Conservation (phyloP, 352 stramenopile species). For the Pythium myriotylum region DNA sequence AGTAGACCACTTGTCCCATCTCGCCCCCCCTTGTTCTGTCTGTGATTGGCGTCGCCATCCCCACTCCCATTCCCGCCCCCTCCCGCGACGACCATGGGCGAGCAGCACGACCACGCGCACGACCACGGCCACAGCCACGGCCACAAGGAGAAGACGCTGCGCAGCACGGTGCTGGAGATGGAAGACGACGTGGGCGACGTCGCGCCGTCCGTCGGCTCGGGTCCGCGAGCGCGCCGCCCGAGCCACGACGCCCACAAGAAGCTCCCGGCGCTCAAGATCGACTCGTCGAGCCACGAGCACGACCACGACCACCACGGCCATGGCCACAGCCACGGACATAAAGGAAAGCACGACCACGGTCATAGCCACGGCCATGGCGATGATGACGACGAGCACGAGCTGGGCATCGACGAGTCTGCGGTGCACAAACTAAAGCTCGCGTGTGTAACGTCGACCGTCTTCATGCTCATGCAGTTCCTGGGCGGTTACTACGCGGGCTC, state of each 20-base stretch:
- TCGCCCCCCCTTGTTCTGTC: not conserved
- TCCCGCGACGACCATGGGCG: slow-evolving; percentile 9
- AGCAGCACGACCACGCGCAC: slow-evolving; percentile 13
- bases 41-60: not conserved
- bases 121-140: slow-evolving; percentile 3
- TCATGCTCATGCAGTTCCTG: slow-evolving; percentile 96
- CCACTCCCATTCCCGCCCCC: slow-evolving; percentile 7
- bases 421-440: slow-evolving; percentile 74
- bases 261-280: slow-evolving; percentile 25
- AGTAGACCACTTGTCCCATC: slow-evolving; percentile 12
- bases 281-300: slow-evolving; percentile 30
- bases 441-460: slow-evolving; percentile 87
- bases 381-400: slow-evolving; percentile 18
- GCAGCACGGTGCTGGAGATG: slow-evolving; percentile 17
- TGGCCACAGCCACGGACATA: slow-evolving; percentile 23
- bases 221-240: slow-evolving; percentile 9
- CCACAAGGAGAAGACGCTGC: slow-evolving; percentile 12
- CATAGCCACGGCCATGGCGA: slow-evolving; percentile 5
- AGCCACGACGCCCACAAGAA: slow-evolving; percentile 9
- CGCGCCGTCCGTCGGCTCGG: not conserved
- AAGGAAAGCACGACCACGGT: slow-evolving; percentile 18
- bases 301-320: slow-evolving; percentile 36
- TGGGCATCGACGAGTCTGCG: slow-evolving; percentile 46
- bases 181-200: slow-evolving; percentile 13
- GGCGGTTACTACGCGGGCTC: slow-evolving; percentile 93